Evolutionary conservation across 1,284 basidiomycete species (phyloP).

Genomic region (Boletus semigastroideus): DNA sequence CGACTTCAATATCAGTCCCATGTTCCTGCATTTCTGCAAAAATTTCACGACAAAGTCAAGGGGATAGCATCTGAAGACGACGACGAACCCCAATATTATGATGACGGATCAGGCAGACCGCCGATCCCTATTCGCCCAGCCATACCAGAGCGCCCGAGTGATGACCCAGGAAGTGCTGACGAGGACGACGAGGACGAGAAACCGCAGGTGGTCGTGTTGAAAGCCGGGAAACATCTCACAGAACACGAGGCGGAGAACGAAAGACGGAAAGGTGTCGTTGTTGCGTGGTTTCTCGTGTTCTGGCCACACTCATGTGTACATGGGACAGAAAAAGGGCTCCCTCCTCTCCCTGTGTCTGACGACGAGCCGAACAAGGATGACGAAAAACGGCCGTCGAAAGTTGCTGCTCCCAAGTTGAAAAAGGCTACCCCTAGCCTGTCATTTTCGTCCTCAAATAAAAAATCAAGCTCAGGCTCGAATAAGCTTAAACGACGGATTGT

Average conservation of each 20-base stretch:
- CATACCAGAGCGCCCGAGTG: slow-evolving; percentile 69
- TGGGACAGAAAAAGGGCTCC: slow-evolving; percentile 50
- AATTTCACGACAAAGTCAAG: slow-evolving; percentile 56
- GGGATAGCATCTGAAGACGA: slow-evolving; percentile 47
- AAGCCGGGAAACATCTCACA: slow-evolving; percentile 79
- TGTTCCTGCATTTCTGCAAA: slow-evolving; percentile 59
- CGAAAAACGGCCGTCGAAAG: slow-evolving; percentile 11
- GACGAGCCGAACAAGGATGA: slow-evolving; percentile 13
- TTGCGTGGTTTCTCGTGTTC: neutral
- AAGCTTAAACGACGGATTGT: slow-evolving; percentile 44
- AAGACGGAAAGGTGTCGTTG: slow-evolving; percentile 63
- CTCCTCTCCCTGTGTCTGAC: slow-evolving; percentile 36
- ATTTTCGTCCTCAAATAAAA: slow-evolving; percentile 40
- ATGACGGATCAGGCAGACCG: slow-evolving; percentile 64
- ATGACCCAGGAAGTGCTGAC: slow-evolving; percentile 70
- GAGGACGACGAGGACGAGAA: slow-evolving; percentile 79
- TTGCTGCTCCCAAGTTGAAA: slow-evolving; percentile 18
- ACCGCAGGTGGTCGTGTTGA: slow-evolving; percentile 83
- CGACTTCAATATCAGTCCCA: slow-evolving; percentile 54
- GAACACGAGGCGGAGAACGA: slow-evolving; percentile 76
- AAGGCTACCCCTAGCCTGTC: slow-evolving; percentile 34
- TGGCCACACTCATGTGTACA: slow-evolving; percentile 2
- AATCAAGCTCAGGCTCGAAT: slow-evolving; percentile 26
- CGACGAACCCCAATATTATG: slow-evolving; percentile 39
- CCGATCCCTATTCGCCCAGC: slow-evolving; percentile 73